Evolutionary conservation across 164 flowering plant species (phyloP).

Genomic region (Vitis cinerea): DNA sequence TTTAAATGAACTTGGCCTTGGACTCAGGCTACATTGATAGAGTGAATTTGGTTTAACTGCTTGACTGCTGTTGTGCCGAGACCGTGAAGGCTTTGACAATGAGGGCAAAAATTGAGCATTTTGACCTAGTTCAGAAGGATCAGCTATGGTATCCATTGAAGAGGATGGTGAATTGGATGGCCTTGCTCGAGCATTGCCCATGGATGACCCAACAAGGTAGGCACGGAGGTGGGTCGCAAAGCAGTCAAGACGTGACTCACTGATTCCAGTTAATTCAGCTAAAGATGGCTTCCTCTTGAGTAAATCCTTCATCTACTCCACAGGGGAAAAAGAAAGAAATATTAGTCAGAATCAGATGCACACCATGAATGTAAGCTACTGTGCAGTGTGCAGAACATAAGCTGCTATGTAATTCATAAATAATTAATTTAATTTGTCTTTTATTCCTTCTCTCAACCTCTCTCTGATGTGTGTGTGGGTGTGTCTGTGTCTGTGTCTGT

Average conservation of each 20-base stretch:
- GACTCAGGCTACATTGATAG: constrained; percentile 66
- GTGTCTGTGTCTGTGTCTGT: too few species aligned
- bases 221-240: constrained; percentile 82
- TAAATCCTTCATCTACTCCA: constrained; percentile 78
- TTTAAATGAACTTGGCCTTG: constrained; percentile 64
- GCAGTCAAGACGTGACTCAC: constrained; percentile 74
- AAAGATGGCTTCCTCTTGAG: constrained; percentile 66
- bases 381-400: too few species aligned
- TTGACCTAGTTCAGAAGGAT: constrained; percentile 24
- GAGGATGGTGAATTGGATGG: constrained; percentile 13
- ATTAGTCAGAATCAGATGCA: too few species aligned
- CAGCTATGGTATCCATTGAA: constrained; percentile 12
- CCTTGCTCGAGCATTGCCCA: constrained; percentile 24
- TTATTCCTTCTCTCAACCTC: too few species aligned
- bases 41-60: constrained; percentile 35
- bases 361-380: too few species aligned
- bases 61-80: constrained; percentile 31
- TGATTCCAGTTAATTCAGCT: constrained; percentile 80
- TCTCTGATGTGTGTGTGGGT: too few species aligned
- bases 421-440: too few species aligned
- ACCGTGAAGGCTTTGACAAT: constrained; percentile 31
- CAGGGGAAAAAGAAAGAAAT: background rate
- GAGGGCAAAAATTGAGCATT: constrained; percentile 19
- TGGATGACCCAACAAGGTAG: constrained; percentile 55
- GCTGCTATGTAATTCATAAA: background rate